Evolutionary conservation across 305 asterid genomes (phyloP).

Genomic region (Rubia peregrina): DNA sequence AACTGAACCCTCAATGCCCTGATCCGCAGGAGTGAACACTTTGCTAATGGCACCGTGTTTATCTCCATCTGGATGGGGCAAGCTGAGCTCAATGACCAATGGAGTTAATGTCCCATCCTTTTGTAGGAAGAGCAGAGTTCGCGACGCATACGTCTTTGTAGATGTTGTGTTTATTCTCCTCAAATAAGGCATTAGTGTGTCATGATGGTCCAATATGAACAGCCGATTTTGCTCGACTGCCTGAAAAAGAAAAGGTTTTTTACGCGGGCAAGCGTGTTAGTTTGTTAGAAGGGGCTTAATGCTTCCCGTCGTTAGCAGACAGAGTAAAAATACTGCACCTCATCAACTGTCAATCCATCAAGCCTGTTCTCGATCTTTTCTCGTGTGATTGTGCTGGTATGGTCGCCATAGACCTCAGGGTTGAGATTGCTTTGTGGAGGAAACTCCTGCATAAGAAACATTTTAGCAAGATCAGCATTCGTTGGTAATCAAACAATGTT

Average conservation of each 20-base stretch:
- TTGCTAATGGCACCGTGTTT: conserved; percentile 44
- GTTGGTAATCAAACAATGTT: neutral
- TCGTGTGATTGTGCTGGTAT: conserved; percentile 25
- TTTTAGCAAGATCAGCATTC: neutral
- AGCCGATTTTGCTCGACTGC: conserved; percentile 22
- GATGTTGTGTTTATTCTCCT: conserved; percentile 29
- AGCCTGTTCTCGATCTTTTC: conserved; percentile 25
- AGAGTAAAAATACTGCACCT: conserved; percentile 11
- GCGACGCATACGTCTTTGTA: conserved; percentile 56
- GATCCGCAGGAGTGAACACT: conserved; percentile 51
- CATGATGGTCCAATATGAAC: conserved; percentile 30
- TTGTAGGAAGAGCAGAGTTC: conserved; percentile 63
- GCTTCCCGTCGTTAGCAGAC: too few relatives aligned
- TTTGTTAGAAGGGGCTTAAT: neutral
- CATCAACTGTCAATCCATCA: conserved; percentile 26
- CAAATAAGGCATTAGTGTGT: conserved; percentile 26
- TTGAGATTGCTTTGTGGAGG: conserved; percentile 31
- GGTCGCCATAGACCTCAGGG: conserved; percentile 20
- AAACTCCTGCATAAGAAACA: conserved; percentile 18
- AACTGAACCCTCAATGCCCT: conserved; percentile 45
- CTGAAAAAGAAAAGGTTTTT: conserved; percentile 7
- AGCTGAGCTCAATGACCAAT: conserved; percentile 63
- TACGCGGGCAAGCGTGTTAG: neutral
- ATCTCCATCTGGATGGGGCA: conserved; percentile 60
- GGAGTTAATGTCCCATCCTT: conserved; percentile 60